Conservation (phyloP, 345 rosid species). For the Euclidium syriacum region DNA sequence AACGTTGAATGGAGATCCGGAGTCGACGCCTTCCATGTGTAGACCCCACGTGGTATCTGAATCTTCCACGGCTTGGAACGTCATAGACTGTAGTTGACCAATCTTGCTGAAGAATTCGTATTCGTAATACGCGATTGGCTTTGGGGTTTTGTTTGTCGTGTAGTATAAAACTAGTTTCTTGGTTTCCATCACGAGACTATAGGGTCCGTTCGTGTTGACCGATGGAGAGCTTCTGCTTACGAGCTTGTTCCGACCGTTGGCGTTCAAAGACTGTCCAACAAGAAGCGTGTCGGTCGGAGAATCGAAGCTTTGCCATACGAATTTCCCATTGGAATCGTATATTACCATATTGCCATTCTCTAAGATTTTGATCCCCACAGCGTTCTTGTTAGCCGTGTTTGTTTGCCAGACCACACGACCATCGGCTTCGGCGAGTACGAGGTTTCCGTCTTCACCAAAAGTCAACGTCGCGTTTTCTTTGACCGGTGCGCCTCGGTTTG, state of each 20-base stretch:
- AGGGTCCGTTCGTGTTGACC: constrained; percentile 21
- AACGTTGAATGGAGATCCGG: background rate
- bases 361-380: constrained; percentile 34
- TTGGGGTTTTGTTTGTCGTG: too few relatives aligned
- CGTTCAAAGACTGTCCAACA: constrained; percentile 34
- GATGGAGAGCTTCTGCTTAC: constrained; percentile 30
- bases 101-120: background rate
- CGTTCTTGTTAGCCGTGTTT: constrained; percentile 49
- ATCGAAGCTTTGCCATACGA: too few relatives aligned
- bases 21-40: background rate
- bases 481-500: constrained; percentile 45
- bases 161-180: too few relatives aligned
- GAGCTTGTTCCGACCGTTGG: constrained; percentile 24
- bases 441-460: constrained; percentile 38
- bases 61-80: background rate
- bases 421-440: constrained; percentile 39
- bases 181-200: too few relatives aligned
- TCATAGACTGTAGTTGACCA: background rate
- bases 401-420: constrained; percentile 58
- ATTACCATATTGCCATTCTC: constrained; percentile 49
- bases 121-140: constrained; percentile 23
- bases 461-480: constrained; percentile 39
- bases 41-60: background rate
- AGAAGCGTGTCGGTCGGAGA: constrained; percentile 46
- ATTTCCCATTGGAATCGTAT: too few relatives aligned